Evolutionary conservation across 345 rosid species (phyloP).

Genomic region (Sapria himalayana): DNA sequence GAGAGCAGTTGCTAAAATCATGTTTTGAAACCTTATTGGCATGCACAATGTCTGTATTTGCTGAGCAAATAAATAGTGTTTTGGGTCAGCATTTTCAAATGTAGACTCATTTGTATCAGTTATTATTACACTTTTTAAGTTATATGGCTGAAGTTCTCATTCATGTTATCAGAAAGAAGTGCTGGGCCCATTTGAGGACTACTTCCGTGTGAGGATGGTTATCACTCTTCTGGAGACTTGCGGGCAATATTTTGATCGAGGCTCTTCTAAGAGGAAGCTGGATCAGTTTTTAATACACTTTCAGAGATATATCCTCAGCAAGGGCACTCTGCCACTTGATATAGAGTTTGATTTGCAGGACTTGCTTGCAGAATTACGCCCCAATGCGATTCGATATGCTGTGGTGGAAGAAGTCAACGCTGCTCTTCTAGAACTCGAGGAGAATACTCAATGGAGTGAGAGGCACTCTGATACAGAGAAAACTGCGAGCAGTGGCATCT

Average conservation of each 20-base stretch:
- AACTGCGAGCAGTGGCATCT: conserved; percentile 19
- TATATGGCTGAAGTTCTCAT: too few relatives aligned
- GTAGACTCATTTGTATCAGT: too few relatives aligned
- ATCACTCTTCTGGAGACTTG: conserved; percentile 85
- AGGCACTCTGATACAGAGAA: conserved; percentile 47
- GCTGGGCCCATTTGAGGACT: conserved; percentile 91
- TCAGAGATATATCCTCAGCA: conserved; percentile 85
- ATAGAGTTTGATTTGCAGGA: conserved; percentile 98
- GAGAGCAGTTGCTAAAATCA: too few relatives aligned
- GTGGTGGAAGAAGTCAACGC: conserved; percentile 71
- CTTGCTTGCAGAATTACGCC: conserved; percentile 73
- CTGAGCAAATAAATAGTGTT: too few relatives aligned
- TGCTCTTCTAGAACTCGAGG: conserved; percentile 62
- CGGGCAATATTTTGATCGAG: conserved; percentile 94
- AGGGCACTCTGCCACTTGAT: conserved; percentile 65
- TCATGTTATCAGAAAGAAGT: conserved; percentile 46
- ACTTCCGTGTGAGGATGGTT: conserved; percentile 91
- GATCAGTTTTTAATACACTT: conserved; percentile 80
- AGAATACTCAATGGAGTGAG: conserved; percentile 45
- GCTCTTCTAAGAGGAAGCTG: conserved; percentile 91
- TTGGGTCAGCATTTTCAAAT: too few relatives aligned
- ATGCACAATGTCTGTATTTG: too few relatives aligned
- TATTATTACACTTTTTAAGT: too few relatives aligned
- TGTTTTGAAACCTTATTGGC: too few relatives aligned
- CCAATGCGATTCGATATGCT: conserved; percentile 56